phyloP scores from a whole-genome alignment of 805 yeast genomes.

The Schwanniomyces sp. region DNA sequence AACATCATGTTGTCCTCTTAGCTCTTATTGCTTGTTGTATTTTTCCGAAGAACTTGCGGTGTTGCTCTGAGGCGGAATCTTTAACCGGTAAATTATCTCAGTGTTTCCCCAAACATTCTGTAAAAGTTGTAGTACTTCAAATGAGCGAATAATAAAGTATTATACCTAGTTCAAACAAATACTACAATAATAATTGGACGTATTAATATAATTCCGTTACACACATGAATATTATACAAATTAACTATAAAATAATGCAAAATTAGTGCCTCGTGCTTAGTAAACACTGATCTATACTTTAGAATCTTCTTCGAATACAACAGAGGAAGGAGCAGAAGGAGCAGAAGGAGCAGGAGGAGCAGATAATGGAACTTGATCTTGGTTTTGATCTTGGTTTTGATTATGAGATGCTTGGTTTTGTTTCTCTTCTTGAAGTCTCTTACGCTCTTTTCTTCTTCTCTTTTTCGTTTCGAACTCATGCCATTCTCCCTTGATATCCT shows the following conservation, averaged over 20 bases:
- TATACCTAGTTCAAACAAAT: too few species aligned
- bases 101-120: too few species aligned
- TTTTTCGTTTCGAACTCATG: constrained; percentile 95
- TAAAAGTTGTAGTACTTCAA: too few species aligned
- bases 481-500: constrained; percentile 80
- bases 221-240: background rate
- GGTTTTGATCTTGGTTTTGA: constrained; percentile 1
- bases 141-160: too few species aligned
- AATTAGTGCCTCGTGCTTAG: background rate
- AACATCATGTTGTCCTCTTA: too few species aligned
- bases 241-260: background rate
- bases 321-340: constrained; percentile 11
- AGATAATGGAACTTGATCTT: background rate
- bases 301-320: constrained; percentile 5
- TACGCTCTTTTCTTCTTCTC: constrained; percentile 54
- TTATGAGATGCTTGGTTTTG: background rate
- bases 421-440: constrained; percentile 34
- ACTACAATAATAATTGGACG: background rate
- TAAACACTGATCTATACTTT: background rate
- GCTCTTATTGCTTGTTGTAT: too few species aligned
- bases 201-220: background rate
- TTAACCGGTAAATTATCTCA: too few species aligned
- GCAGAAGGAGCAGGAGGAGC: background rate
- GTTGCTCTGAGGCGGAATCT: too few species aligned
- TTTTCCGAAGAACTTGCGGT: too few species aligned